Evolutionary conservation across 2,329 filamentous ascomycete genomes (phyloP).

Genomic region (Fusarium sp.): DNA sequence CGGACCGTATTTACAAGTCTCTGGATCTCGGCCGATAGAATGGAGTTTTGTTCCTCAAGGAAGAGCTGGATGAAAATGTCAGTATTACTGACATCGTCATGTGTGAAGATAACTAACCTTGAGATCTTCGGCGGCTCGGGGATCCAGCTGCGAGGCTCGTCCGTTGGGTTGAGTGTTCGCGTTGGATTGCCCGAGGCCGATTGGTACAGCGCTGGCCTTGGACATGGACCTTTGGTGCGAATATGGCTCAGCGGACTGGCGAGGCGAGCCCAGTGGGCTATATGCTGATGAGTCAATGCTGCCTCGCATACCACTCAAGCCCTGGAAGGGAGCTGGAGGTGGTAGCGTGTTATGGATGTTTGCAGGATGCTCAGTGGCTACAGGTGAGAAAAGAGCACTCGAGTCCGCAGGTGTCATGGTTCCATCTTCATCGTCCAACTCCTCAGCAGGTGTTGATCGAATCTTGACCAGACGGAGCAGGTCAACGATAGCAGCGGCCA

Average conservation of each 20-base stretch:
- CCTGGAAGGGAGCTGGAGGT: conserved; percentile 67
- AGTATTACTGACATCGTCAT: background rate
- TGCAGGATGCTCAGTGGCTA: conserved; percentile 54
- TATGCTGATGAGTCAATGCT: conserved; percentile 80
- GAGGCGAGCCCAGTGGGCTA: conserved; percentile 77
- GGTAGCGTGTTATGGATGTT: conserved; percentile 55
- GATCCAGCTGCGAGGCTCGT: conserved; percentile 54
- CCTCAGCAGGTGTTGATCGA: conserved; percentile 75
- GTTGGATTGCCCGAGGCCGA: conserved; percentile 52
- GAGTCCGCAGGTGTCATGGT: conserved; percentile 73
- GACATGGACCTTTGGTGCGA: conserved; percentile 45
- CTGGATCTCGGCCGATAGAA: conserved; percentile 83
- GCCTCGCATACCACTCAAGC: conserved; percentile 64
- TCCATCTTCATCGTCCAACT: conserved; percentile 81
- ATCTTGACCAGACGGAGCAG: conserved; percentile 87
- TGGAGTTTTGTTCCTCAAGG: conserved; percentile 83
- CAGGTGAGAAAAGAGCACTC: conserved; percentile 74
- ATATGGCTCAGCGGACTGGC: conserved; percentile 64
- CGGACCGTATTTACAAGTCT: conserved; percentile 80
- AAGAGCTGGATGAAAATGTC: conserved; percentile 66
- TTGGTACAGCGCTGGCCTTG: conserved; percentile 49
- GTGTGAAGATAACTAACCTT: conserved; percentile 50
- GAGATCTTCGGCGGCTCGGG: conserved; percentile 60
- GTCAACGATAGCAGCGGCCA: conserved; percentile 87
- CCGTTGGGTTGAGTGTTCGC: conserved; percentile 54